phyloP scores from a whole-genome alignment of 495 filamentous ascomycete species.

The Oidiodendron maius region DNA sequence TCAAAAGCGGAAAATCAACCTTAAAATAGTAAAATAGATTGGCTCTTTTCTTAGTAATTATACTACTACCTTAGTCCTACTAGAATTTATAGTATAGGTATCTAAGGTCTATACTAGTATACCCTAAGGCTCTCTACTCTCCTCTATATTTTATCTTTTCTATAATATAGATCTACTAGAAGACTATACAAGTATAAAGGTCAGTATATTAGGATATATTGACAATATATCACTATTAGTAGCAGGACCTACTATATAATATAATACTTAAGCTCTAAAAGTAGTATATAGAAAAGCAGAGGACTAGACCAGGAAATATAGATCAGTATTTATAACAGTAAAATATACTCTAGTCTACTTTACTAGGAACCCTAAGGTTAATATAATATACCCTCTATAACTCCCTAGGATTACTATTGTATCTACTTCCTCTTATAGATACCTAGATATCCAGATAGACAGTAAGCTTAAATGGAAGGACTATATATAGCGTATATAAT shows the following conservation, averaged over 20 bases:
- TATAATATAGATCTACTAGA: constrained; percentile 27
- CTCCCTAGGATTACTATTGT: constrained; percentile 2
- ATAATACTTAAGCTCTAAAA: constrained; percentile 18
- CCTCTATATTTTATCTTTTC: constrained; percentile 26
- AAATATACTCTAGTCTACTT: constrained; percentile 23
- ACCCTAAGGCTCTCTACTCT: constrained; percentile 24
- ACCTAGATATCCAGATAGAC: constrained; percentile 12
- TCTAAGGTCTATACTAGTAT: constrained; percentile 17
- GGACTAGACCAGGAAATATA: constrained; percentile 16
- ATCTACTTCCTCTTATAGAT: constrained; percentile 6
- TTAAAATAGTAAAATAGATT: constrained; percentile 7
- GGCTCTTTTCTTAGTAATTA: constrained; percentile 9
- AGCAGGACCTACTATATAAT: constrained; percentile 10
- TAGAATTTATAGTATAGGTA: constrained; percentile 3
- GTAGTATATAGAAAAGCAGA: constrained; percentile 13
- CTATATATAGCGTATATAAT: constrained; percentile 13
- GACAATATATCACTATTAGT: constrained; percentile 22
- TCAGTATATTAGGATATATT: constrained; percentile 19
- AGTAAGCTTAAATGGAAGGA: constrained; percentile 9
- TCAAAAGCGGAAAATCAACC: constrained; percentile 5
- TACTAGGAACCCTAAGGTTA: constrained; percentile 12
- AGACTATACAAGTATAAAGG: constrained; percentile 3
- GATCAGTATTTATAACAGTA: constrained; percentile 14
- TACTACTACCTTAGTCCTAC: constrained; percentile 10
- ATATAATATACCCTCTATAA: constrained; percentile 7